These are phyloP conservation scores for Helianthus tuberosus DNA, from an alignment of 129 eudicot species.

Conservation along the genomic window DNA sequence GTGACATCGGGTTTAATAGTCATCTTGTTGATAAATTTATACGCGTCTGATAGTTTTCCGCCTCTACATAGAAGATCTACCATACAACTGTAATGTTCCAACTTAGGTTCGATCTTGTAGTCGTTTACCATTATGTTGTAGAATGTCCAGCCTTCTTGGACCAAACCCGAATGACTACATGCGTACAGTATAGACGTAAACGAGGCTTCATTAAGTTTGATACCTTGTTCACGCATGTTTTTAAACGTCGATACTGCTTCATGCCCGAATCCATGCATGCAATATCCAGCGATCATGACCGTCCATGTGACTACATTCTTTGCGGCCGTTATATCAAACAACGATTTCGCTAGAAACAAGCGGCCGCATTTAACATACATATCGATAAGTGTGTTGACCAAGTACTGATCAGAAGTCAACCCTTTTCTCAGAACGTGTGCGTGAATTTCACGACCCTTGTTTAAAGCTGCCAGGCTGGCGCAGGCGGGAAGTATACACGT, in stretches of 20 bases:
- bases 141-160: conserved; percentile 62
- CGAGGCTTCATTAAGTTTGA: conserved; percentile 50
- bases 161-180: conserved; percentile 67
- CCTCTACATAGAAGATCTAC: conserved; percentile 63
- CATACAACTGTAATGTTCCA: conserved; percentile 73
- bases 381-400: conserved; percentile 65
- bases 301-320: conserved; percentile 65
- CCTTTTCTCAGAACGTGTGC: conserved; percentile 50
- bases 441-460: conserved; percentile 63
- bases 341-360: conserved; percentile 39
- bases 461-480: conserved; percentile 62
- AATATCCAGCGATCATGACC: conserved; percentile 62
- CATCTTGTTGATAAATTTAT: conserved; percentile 46
- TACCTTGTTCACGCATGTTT: conserved; percentile 47
- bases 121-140: conserved; percentile 54
- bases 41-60: conserved; percentile 55
- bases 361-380: conserved; percentile 70
- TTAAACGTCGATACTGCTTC: conserved; percentile 51
- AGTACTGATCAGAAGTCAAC: conserved; percentile 40
- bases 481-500: conserved; percentile 66
- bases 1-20: conserved; percentile 50
- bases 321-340: conserved; percentile 39
- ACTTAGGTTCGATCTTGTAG: conserved; percentile 49
- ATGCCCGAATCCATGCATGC: conserved; percentile 62
- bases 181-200: conserved; percentile 52